A percentile compares a stretch with the other conserved stretches of the same genome.
phyloP scores from a whole-genome alignment of 2,329 filamentous ascomycete genomes.

The Leptoxyphium fumago region DNA sequence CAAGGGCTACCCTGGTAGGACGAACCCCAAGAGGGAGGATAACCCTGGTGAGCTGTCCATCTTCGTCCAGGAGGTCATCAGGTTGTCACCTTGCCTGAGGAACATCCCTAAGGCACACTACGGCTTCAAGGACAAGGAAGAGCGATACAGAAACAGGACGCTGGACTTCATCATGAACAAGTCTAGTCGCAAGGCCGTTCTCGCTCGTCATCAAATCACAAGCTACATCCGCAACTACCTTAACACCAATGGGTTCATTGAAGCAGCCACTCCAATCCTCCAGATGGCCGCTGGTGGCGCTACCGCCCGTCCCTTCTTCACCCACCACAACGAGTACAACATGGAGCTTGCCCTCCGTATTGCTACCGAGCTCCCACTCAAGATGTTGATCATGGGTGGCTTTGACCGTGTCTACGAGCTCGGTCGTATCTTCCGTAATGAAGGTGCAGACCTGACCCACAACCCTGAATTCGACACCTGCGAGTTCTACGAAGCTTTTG shows the following conservation, averaged over 20 bases:
- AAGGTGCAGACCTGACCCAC: slow-evolving; percentile 82
- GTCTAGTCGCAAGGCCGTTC: slow-evolving; percentile 64
- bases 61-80: slow-evolving; percentile 71
- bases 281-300: slow-evolving; percentile 90
- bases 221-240: slow-evolving; percentile 81
- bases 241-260: slow-evolving; percentile 69
- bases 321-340: slow-evolving; percentile 89
- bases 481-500: slow-evolving; percentile 87
- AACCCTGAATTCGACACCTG: slow-evolving; percentile 97
- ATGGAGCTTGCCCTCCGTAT: slow-evolving; percentile 93
- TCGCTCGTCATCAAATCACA: slow-evolving; percentile 76
- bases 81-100: slow-evolving; percentile 83
- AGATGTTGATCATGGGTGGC: slow-evolving; percentile 89
- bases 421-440: slow-evolving; percentile 89
- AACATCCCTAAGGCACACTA: slow-evolving; percentile 81
- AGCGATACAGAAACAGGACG: slow-evolving; percentile 83
- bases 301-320: slow-evolving; percentile 87
- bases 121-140: slow-evolving; percentile 90
- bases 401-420: slow-evolving; percentile 92
- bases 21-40: slow-evolving; percentile 68
- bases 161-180: slow-evolving; percentile 97
- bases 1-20: slow-evolving; percentile 69
- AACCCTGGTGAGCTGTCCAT: slow-evolving; percentile 71
- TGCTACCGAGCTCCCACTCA: slow-evolving; percentile 89
- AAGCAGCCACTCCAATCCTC: slow-evolving; percentile 97